These are phyloP conservation scores for Pythium phragmiticola DNA, from an alignment of 352 stramenopile species.

Conservation along the genomic window DNA sequence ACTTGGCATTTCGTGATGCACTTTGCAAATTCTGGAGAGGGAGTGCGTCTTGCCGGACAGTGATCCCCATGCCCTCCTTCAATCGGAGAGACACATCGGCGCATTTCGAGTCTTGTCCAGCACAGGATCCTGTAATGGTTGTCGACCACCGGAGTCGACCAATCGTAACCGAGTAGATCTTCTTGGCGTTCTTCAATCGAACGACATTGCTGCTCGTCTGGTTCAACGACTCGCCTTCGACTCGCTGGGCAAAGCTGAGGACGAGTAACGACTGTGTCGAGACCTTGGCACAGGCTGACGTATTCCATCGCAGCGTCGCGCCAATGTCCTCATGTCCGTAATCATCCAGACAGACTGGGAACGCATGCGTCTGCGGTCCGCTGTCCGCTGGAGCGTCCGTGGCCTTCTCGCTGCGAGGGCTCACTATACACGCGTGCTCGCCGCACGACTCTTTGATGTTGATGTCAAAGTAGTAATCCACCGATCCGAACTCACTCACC, in stretches of 20 bases:
- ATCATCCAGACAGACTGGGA: conserved; percentile 17
- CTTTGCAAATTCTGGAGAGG: conserved; percentile 1
- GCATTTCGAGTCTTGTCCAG: conserved; percentile 3
- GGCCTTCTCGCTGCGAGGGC: conserved; percentile 18
- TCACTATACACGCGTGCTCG: conserved; percentile 25
- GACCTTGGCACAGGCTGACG: conserved; percentile 6
- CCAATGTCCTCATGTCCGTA: conserved; percentile 18
- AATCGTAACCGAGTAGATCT: conserved; percentile 24
- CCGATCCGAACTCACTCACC: not conserved
- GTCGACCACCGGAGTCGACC: conserved; percentile 14
- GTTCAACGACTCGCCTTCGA: conserved; percentile 23
- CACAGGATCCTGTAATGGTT: not conserved
- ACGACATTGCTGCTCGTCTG: conserved; percentile 17
- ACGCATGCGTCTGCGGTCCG: conserved; percentile 18
- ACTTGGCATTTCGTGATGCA: not conserved
- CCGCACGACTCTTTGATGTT: conserved; percentile 32
- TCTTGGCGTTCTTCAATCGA: conserved; percentile 31
- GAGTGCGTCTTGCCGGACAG: not conserved
- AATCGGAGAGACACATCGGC: conserved; percentile 14
- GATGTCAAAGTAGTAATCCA: conserved; percentile 28
- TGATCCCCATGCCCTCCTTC: conserved; percentile 4
- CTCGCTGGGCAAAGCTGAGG: conserved; percentile 24
- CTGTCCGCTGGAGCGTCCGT: conserved; percentile 17
- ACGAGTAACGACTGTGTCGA: conserved; percentile 23
- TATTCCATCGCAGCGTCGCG: conserved; percentile 5